Base-by-base conservation (phyloP, 305 asterid species). In the Petunia hybrid region DNA sequence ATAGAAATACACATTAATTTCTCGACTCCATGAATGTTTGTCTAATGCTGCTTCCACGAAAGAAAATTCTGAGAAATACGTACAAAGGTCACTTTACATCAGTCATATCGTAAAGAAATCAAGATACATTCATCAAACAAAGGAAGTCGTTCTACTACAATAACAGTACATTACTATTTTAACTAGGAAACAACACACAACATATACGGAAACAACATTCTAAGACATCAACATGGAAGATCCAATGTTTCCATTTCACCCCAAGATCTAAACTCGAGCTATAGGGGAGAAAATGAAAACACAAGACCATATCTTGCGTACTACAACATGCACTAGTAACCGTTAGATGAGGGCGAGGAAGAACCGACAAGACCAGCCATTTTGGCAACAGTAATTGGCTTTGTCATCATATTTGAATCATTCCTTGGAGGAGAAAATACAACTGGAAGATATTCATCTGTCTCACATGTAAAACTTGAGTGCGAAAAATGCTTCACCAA, bases 181-280 rank as follows among this genome's bases (percentile, higher is more conserved):
- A 48, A 14, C 36, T 38, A 4, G 22, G 16, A 31, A 46, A 46
- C 60, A 45, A 69, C 59, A 69, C 22, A 22, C 7, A 43, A 9
- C 35, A 69, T 39, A 6, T 7, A 48, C 12, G 35, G 43, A 48
- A 48, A 12, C 31, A 46, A 46, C 31, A 46, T 46, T n/a, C 40
- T 10, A 42, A 41, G 31, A 66, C 51, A 41, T 7, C 7, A 41
- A 42, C 40, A 48, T 36, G 76, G 40, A 5, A 41, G 45, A 73
- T 51, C 56, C 80, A 63, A 69, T 89, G 92, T 89, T 87, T 87
- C 71, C 91, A 86, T 55, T 78, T 82, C 91, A 85, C 87, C 89
- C 88, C 86, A 77, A 22, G 87, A 61, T 64, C 59, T 22, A 40
- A 46, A 0, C 5, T 51, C 46, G 35, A 73, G 36, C 45, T 80